Evolutionary conservation across 352 stramenopile genomes (phyloP).

Genomic region (Hyaloperonospora arabidopsidis): DNA sequence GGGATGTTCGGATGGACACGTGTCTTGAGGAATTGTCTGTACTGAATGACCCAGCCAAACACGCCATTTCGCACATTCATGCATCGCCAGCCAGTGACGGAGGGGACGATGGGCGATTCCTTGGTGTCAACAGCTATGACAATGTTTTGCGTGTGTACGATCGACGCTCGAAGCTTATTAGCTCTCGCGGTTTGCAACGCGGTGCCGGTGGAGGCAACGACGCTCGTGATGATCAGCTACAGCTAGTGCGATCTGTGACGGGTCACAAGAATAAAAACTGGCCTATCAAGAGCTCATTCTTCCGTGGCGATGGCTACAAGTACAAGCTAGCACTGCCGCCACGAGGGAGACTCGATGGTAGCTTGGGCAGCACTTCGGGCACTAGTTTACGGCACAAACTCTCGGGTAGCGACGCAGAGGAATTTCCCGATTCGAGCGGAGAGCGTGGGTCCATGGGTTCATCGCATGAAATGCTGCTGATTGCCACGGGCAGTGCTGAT

Average conservation of each 20-base stretch:
- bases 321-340: slow-evolving; percentile 73
- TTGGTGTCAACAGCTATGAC: slow-evolving; percentile 85
- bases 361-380: slow-evolving; percentile 16
- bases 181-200: slow-evolving; percentile 30
- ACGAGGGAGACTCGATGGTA: slow-evolving; percentile 15
- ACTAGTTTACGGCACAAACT: slow-evolving; percentile 55
- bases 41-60: slow-evolving; percentile 64
- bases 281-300: slow-evolving; percentile 87
- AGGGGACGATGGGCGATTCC: slow-evolving; percentile 68
- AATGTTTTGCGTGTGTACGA: slow-evolving; percentile 87
- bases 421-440: slow-evolving; percentile 47
- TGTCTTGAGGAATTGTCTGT: slow-evolving; percentile 74
- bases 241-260: slow-evolving; percentile 69
- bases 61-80: slow-evolving; percentile 81
- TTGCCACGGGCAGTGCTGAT: slow-evolving; percentile 81
- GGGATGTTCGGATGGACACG: slow-evolving; percentile 74
- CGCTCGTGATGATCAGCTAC: slow-evolving; percentile 62
- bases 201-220: slow-evolving; percentile 24
- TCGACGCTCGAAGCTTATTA: slow-evolving; percentile 75
- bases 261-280: slow-evolving; percentile 89
- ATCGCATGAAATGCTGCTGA: slow-evolving; percentile 54
- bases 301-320: slow-evolving; percentile 79
- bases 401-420: slow-evolving; percentile 68
- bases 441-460: slow-evolving; percentile 37
- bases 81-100: slow-evolving; percentile 64